phyloP scores from a whole-genome alignment of 2,329 filamentous ascomycete genomes.

The Bipolaris zeicola region DNA sequence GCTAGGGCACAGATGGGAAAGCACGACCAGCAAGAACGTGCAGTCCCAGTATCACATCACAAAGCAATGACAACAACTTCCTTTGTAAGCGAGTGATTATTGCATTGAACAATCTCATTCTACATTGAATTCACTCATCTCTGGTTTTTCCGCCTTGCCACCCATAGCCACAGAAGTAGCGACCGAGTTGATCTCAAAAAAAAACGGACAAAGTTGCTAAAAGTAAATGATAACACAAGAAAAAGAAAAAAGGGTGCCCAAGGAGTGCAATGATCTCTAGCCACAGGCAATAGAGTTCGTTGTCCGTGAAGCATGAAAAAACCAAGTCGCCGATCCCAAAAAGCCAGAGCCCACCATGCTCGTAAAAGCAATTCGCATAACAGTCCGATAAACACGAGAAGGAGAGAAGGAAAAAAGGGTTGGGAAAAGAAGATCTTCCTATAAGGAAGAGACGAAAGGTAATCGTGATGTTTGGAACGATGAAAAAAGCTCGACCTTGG shows the following conservation, averaged over 20 bases:
- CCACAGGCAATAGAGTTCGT: constrained; percentile 45
- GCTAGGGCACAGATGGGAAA: neutral
- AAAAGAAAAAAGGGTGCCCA: constrained; percentile 23
- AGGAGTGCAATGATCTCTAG: constrained; percentile 45
- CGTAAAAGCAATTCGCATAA: constrained; percentile 44
- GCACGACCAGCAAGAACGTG: neutral
- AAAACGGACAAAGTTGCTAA: constrained; percentile 4
- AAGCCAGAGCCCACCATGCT: constrained; percentile 37
- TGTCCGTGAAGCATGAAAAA: constrained; percentile 25
- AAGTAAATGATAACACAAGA: constrained; percentile 20
- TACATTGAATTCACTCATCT: constrained; percentile 33
- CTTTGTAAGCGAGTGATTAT: constrained; percentile 42
- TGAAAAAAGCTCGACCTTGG: constrained; percentile 24
- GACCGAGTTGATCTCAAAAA: constrained; percentile 13
- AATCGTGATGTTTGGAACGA: constrained; percentile 33
- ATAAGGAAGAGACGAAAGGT: constrained; percentile 37
- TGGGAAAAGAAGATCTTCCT: constrained; percentile 33
- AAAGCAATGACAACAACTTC: neutral
- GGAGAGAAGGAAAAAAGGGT: constrained; percentile 16
- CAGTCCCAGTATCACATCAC: neutral
- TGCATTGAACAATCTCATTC: constrained; percentile 45
- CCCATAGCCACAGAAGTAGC: constrained; percentile 14
- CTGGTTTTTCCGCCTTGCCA: constrained; percentile 8
- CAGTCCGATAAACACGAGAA: constrained; percentile 23
- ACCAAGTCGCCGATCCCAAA: constrained; percentile 22